Evolutionary conservation across 192 early-diverging fungal genomes (phyloP), one percentile per base, ranked within the genome.

Genomic region (Coemansia sp.): DNA sequence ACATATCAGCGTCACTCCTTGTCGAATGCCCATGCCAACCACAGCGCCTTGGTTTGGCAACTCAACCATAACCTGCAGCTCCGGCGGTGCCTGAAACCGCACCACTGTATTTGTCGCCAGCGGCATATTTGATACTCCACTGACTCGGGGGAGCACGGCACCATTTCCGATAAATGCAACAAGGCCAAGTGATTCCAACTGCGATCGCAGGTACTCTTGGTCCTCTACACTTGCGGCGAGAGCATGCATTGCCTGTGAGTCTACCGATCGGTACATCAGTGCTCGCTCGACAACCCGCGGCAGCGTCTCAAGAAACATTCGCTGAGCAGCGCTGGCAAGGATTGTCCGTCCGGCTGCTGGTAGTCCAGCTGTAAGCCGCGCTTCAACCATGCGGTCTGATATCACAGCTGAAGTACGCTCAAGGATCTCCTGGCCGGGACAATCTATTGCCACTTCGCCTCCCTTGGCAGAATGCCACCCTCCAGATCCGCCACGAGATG

Each of bases 261-360:
- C 63, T 19, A 82, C 51, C 0, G 77, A 53, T 0, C 54, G n/a
- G 37, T 67, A 71, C 15, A 63, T 5, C 61, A 87, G 51, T 6
- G 69, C 53, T 39, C 51, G 37, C 14, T 59, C 47, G 7, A 83
- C 80, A 8, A 85, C 2, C 22, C 21, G 54, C 2, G 84, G 80
- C 39, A 85, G 38, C 11, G 55, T 59, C 39, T 75, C 69, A 15
- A 75, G 65, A 15, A 87, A 59, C 65, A 85, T 74, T n/a, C 25
- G 43, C 15, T 62, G 55, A 17, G 82, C 83, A 25, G 63, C 21
- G 9, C 49, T 12, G 1, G 73, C 83, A 17, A 83, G 50, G 47
- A 87, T 85, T 0, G 61, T 75, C 25, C 86, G 66, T 9, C 85
- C 85, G 27, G 70, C 57, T 23, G 70, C 86, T 1, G 85, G 85